These are phyloP conservation scores for Arachnopeziza araneosa DNA, from an alignment of 2,329 filamentous ascomycete genomes.

Conservation along the genomic window DNA sequence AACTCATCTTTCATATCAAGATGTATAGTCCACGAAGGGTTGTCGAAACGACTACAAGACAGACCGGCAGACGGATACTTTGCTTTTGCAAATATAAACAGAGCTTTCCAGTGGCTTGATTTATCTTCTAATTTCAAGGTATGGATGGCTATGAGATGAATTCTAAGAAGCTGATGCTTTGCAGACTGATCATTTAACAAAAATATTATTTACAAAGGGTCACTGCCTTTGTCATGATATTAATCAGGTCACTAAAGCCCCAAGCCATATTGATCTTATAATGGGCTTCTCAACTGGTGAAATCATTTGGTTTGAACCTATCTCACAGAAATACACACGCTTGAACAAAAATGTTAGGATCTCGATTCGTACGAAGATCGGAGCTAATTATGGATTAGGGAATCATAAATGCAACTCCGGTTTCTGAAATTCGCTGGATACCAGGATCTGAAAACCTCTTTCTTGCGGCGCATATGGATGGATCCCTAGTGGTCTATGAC, in stretches of 20 bases:
- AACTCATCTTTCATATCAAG: conserved; percentile 98
- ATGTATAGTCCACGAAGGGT: conserved; percentile 81
- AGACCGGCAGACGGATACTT: conserved; percentile 74
- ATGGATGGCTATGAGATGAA: background rate
- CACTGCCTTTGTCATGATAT: conserved; percentile 94
- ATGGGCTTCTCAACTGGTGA: conserved; percentile 96
- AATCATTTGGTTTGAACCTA: conserved; percentile 97
- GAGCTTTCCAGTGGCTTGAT: conserved; percentile 94
- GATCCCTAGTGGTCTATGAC: conserved; percentile 87
- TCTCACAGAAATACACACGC: conserved; percentile 90
- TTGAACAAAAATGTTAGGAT: conserved; percentile 85
- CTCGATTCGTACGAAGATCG: background rate
- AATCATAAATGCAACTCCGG: conserved; percentile 77
- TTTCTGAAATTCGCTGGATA: conserved; percentile 87
- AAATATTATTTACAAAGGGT: conserved; percentile 94
- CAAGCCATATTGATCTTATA: conserved; percentile 79
- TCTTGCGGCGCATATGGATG: conserved; percentile 86
- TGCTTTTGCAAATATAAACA: conserved; percentile 91
- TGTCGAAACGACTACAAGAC: conserved; percentile 75
- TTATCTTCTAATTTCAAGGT: conserved; percentile 69
- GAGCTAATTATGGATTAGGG: conserved; percentile 47
- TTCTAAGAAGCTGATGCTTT: conserved; percentile 21
- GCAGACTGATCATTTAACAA: conserved; percentile 83
- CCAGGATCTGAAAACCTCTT: conserved; percentile 92
- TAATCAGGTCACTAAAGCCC: conserved; percentile 73